Evolutionary conservation across 2,329 filamentous ascomycete species (phyloP).

Genomic region (Chaetomium sp.): DNA sequence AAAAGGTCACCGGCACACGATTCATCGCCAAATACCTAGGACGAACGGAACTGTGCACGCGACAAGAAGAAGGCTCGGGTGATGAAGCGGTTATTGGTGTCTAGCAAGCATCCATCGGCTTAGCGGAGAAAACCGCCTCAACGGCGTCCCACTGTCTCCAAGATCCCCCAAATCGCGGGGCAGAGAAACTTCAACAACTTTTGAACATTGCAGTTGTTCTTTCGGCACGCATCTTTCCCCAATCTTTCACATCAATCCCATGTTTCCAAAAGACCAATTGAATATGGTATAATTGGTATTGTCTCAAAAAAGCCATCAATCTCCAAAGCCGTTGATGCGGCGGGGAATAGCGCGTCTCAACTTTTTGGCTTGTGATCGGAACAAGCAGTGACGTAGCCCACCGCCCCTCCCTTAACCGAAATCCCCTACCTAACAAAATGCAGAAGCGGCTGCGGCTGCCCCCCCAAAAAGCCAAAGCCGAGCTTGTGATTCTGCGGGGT

Average conservation of each 20-base stretch:
- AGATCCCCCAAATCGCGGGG: background rate
- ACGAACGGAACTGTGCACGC: too few relatives aligned
- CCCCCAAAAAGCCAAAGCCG: constrained; percentile 41
- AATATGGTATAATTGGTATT: too few relatives aligned
- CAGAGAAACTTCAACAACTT: background rate
- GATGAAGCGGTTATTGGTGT: background rate
- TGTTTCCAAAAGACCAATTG: too few relatives aligned
- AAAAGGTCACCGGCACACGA: too few relatives aligned
- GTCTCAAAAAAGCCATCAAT: too few relatives aligned
- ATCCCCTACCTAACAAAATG: too few relatives aligned
- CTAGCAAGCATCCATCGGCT: constrained; percentile 11
- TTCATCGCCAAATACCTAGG: too few relatives aligned
- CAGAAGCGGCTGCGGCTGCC: too few relatives aligned
- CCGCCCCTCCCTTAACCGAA: too few relatives aligned
- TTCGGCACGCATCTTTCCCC: too few relatives aligned
- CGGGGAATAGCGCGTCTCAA: background rate
- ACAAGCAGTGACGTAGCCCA: constrained; percentile 27
- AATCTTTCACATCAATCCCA: too few relatives aligned
- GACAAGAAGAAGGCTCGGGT: background rate
- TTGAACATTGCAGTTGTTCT: background rate
- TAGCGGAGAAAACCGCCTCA: constrained; percentile 11
- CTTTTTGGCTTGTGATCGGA: constrained; percentile 26
- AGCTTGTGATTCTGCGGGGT: constrained; percentile 52
- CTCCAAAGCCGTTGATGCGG: background rate
- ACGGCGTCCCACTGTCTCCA: background rate